Percentiles rank a stretch among this genome's conserved stretches.
Evolutionary conservation across 331 rosid genomes (phyloP).

Genomic region (Pyracantha coccinea): DNA sequence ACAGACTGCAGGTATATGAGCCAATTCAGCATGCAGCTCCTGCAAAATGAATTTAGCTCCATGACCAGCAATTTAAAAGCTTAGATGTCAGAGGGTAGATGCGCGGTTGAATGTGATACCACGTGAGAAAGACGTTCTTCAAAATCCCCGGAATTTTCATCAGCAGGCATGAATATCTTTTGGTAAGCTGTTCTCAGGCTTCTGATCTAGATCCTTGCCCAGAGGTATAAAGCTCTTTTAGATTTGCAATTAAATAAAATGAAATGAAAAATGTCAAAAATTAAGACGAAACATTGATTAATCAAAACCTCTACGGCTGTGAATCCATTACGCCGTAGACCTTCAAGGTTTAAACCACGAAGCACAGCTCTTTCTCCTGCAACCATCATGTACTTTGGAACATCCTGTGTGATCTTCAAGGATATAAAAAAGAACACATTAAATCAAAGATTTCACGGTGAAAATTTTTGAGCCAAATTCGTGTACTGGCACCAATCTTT

Average conservation of each 20-base stretch:
- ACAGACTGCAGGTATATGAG: conserved; percentile 36
- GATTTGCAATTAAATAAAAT: background rate
- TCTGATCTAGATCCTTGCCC: conserved; percentile 44
- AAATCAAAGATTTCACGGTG: conserved; percentile 22
- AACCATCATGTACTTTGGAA: conserved; percentile 84
- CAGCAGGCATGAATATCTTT: conserved; percentile 66
- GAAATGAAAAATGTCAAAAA: too few species aligned
- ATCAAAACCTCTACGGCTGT: conserved; percentile 49
- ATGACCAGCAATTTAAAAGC: background rate
- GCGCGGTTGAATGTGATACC: conserved; percentile 36
- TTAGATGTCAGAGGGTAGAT: background rate
- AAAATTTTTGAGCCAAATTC: conserved; percentile 2
- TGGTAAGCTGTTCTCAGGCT: conserved; percentile 63
- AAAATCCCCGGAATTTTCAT: conserved; percentile 39
- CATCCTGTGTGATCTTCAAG: conserved; percentile 77
- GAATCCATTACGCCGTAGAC: conserved; percentile 73
- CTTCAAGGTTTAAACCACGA: conserved; percentile 82
- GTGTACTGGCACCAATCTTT: background rate
- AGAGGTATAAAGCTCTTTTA: conserved; percentile 14
- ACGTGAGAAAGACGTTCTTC: conserved; percentile 71
- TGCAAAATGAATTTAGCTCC: conserved; percentile 28
- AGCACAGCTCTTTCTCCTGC: conserved; percentile 80
- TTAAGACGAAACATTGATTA: background rate
- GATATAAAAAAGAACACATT: conserved; percentile 17
- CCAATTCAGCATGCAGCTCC: conserved; percentile 55